Conservation (phyloP, 2,329 filamentous ascomycete species). For the Calonectria crousiana region DNA sequence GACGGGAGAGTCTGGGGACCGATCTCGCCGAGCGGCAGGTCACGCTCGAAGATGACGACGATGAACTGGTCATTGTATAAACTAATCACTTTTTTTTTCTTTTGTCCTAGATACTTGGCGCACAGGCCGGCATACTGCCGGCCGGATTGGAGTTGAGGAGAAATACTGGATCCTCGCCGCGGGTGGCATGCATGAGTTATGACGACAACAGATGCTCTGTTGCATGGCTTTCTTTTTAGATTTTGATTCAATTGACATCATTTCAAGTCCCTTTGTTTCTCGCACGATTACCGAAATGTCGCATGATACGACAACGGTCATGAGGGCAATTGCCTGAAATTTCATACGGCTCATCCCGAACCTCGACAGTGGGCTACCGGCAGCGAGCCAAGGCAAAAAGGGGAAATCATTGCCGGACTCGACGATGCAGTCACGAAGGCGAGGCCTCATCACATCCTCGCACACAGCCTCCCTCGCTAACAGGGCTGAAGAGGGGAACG, state of each 20-base stretch:
- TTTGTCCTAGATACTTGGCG: slow-evolving; percentile 30
- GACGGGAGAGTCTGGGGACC: slow-evolving; percentile 77
- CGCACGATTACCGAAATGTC: not conserved
- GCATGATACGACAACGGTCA: not conserved
- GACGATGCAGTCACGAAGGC: slow-evolving; percentile 3
- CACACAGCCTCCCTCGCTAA: slow-evolving; percentile 13
- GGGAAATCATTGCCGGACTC: slow-evolving; percentile 7
- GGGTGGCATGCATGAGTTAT: slow-evolving; percentile 36
- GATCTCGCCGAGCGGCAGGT: slow-evolving; percentile 55
- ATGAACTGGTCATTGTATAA: slow-evolving; percentile 64
- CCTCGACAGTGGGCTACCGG: not conserved
- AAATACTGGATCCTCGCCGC: slow-evolving; percentile 25
- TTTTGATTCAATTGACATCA: slow-evolving; percentile 25
- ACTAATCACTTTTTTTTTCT: slow-evolving; percentile 26
- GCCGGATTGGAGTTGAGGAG: slow-evolving; percentile 35
- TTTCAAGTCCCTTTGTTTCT: not conserved
- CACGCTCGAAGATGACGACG: slow-evolving; percentile 59
- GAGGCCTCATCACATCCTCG: not conserved
- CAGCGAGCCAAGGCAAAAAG: not conserved
- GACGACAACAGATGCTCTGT: slow-evolving; percentile 35
- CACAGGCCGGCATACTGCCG: slow-evolving; percentile 36
- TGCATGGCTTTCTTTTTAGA: slow-evolving; percentile 31
- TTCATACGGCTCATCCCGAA: not conserved
- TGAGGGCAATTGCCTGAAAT: not conserved
- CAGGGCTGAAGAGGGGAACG: slow-evolving; percentile 12